Conservation (phyloP, 495 filamentous ascomycete species). For the Xylaria palmicola region DNA sequence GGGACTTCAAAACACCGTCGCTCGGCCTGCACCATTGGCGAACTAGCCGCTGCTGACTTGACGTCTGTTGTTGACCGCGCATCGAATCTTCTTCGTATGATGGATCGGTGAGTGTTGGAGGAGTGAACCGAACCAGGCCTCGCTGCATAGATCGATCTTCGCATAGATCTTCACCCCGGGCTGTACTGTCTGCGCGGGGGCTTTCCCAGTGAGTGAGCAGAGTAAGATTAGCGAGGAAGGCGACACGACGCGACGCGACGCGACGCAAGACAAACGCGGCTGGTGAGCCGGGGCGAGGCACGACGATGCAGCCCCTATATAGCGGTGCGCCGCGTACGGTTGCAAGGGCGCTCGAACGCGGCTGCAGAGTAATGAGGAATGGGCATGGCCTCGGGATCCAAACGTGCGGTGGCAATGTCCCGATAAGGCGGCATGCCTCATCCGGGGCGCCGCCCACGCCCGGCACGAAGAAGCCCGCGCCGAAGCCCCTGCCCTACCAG, state of each 20-base stretch:
- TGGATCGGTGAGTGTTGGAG: not conserved
- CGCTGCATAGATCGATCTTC: not conserved
- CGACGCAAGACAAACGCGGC: too few species aligned
- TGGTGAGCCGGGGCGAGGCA: not conserved
- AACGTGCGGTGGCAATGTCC: not conserved
- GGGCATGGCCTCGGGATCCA: not conserved
- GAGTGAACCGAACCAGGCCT: not conserved
- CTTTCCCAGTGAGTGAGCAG: not conserved
- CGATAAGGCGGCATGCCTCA: slow-evolving; percentile 6
- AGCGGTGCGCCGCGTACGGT: not conserved
- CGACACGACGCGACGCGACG: too few species aligned
- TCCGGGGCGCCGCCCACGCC: not conserved
- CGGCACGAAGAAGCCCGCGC: not conserved
- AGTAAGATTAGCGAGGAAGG: not conserved
- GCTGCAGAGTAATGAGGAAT: not conserved
- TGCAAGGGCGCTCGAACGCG: slow-evolving; percentile 13
- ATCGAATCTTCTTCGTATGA: not conserved
- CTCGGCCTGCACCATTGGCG: slow-evolving; percentile 10
- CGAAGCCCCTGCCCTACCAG: slow-evolving; percentile 13
- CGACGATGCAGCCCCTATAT: slow-evolving; percentile 20
- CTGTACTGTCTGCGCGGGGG: not conserved
- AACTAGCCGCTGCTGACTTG: not conserved
- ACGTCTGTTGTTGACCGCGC: not conserved
- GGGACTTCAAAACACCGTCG: slow-evolving; percentile 15
- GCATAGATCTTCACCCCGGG: not conserved